Conservation (phyloP, 2,329 filamentous ascomycete genomes). For the Epichloe glyceriae region DNA sequence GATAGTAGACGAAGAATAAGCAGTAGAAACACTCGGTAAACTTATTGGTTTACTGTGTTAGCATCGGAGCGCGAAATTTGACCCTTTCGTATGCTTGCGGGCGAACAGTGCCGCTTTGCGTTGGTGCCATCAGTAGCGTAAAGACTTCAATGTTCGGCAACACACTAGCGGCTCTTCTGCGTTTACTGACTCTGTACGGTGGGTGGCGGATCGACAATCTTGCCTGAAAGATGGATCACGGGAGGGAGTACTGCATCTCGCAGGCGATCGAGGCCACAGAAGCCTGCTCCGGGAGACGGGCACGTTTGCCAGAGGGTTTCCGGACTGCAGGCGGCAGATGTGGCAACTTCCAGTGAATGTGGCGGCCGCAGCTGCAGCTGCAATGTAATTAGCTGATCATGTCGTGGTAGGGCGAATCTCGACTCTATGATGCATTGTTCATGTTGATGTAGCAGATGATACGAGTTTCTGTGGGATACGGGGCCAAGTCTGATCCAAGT, state of each 20-base stretch:
- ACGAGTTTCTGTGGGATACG: background rate
- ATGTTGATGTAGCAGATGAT: background rate
- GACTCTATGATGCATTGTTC: background rate
- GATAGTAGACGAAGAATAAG: too few species aligned
- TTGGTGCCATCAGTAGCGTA: too few species aligned
- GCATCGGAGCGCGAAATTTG: too few species aligned
- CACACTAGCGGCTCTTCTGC: background rate
- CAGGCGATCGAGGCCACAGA: background rate
- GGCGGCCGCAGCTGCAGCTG: background rate
- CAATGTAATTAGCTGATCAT: background rate
- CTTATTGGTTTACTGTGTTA: too few species aligned
- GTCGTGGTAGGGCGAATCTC: background rate
- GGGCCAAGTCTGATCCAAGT: background rate
- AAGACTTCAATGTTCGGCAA: background rate
- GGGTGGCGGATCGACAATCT: background rate
- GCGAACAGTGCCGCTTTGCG: background rate
- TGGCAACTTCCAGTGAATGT: too few species aligned
- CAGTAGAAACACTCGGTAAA: too few species aligned
- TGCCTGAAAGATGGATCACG: background rate
- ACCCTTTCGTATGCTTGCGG: background rate
- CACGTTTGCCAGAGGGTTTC: too few species aligned
- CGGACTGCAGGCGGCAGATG: too few species aligned
- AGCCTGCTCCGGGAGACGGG: too few species aligned
- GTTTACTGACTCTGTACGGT: background rate
- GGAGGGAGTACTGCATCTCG: background rate